Base-by-base conservation (phyloP, 306 rosid genomes). In the Fragaria nilgerrensis region DNA sequence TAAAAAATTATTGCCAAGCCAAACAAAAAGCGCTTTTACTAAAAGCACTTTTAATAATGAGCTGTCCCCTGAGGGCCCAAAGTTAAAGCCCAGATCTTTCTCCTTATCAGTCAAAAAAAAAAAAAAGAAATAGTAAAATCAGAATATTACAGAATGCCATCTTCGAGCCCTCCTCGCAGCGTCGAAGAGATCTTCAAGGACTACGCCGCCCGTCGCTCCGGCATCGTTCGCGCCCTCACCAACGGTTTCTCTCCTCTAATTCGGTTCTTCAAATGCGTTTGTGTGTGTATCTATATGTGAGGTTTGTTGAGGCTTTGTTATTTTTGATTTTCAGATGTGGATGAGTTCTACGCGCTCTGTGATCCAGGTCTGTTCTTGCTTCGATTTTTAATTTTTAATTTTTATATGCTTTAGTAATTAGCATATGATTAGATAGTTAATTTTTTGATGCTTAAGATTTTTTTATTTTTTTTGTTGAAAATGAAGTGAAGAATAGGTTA, bases 131-230 rank as follows among this genome's bases (percentile, higher is more conserved):
- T n/a, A 4, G 61, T 53, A 55, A 53, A 22, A 14, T 22, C 13
- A 10, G 3, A 61, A 13, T 25, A 61, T 13, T 25, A 29, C 48
- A 69, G 29, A 75, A 75, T 75, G 78, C 78, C 78, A 27, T 62
- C 83, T 58, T 50, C 82, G 29, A 84, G 84, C 75, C 87, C 88
- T 78, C 87, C 88, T 79, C 85, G 86, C 70, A 25, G 87, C 66
- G 90, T 87, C 19, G 91, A 89, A 75, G 91, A 84, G 39, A 89
- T 87, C 86, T 89, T 86, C 86, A 87, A 84, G 82, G 94, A 87
- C 83, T 89, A 75, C 83, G 74, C 75, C 66, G 90, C 90, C 69
- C 87, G 94, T 39, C 85, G 87, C 66, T 37, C 79, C 1, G 90
- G 84, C 55, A 82, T 89, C 43, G 75, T 83, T 71, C 91, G 91